Evolutionary conservation across 1,139 yeast species (phyloP).

Genomic region (Blastobotrys illinoisensis): DNA sequence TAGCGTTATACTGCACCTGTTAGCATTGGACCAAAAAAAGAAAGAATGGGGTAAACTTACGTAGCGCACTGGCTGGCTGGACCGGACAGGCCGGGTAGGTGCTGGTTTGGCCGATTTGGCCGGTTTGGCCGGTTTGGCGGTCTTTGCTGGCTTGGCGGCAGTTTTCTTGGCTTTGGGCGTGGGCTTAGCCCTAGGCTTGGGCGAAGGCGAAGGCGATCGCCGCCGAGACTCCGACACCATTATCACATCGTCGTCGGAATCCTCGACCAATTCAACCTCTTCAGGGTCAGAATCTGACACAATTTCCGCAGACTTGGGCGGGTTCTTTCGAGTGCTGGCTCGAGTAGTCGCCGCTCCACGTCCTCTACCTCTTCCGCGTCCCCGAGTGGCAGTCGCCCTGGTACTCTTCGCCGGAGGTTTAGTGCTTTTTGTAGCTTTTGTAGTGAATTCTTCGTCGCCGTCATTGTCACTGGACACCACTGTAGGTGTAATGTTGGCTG

Average conservation of each 20-base stretch:
- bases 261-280: neutral
- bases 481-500: neutral
- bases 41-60: neutral
- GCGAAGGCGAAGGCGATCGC: neutral
- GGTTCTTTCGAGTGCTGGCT: slow-evolving; percentile 1
- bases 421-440: slow-evolving; percentile 2
- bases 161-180: slow-evolving; percentile 2
- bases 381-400: neutral
- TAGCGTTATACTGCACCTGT: slow-evolving; percentile 1
- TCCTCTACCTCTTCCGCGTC: slow-evolving; percentile 1
- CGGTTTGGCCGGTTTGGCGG: neutral
- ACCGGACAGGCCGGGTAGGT: neutral
- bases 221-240: neutral
- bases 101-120: slow-evolving; percentile 1
- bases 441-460: slow-evolving; percentile 1
- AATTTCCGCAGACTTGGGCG: slow-evolving; percentile 4
- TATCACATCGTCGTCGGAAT: neutral
- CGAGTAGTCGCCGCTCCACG: slow-evolving; percentile 4
- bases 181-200: neutral
- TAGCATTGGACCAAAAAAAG: neutral
- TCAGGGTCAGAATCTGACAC: slow-evolving; percentile 5
- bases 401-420: neutral
- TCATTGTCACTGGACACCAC: slow-evolving; percentile 2
- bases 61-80: neutral
- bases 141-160: slow-evolving; percentile 7